These are phyloP conservation scores for Iberis pinnata DNA, from an alignment of 345 rosid species.

Conservation along the genomic window DNA sequence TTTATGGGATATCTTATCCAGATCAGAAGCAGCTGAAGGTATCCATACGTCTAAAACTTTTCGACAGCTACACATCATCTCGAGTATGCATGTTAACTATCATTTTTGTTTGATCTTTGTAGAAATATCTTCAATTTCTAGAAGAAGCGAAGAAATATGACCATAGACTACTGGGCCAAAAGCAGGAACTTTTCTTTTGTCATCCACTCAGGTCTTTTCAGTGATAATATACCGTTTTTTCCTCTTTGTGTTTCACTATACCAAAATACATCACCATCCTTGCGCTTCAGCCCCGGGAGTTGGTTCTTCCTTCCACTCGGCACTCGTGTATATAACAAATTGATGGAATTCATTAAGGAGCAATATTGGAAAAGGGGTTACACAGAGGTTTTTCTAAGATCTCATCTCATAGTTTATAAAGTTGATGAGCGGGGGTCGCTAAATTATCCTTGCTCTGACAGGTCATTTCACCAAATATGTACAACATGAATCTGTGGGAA, in stretches of 20 bases:
- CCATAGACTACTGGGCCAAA: constrained; percentile 76
- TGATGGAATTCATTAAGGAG: constrained; percentile 63
- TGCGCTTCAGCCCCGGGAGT: constrained; percentile 85
- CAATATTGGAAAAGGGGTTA: constrained; percentile 85
- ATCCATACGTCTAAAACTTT: constrained; percentile 4
- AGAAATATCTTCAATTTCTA: constrained; percentile 64
- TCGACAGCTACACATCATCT: neutral
- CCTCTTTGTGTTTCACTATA: constrained; percentile 5
- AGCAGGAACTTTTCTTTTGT: constrained; percentile 91
- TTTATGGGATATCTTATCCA: constrained; percentile 95
- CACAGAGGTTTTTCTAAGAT: constrained; percentile 52
- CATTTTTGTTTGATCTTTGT: constrained; percentile 19
- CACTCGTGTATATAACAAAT: constrained; percentile 76
- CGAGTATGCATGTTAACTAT: neutral
- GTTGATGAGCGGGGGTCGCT: constrained; percentile 16
- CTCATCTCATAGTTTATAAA: neutral
- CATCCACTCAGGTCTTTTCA: constrained; percentile 62
- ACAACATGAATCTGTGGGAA: constrained; percentile 93
- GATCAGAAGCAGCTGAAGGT: constrained; percentile 87
- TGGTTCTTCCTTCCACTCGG: constrained; percentile 96
- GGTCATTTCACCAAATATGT: constrained; percentile 93
- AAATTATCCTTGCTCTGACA: constrained; percentile 33
- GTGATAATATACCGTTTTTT: constrained; percentile 3
- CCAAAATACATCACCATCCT: constrained; percentile 9
- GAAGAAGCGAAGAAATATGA: constrained; percentile 96